phyloP scores from a whole-genome alignment of 345 rosid genomes.

The Cochlearia excelsa region DNA sequence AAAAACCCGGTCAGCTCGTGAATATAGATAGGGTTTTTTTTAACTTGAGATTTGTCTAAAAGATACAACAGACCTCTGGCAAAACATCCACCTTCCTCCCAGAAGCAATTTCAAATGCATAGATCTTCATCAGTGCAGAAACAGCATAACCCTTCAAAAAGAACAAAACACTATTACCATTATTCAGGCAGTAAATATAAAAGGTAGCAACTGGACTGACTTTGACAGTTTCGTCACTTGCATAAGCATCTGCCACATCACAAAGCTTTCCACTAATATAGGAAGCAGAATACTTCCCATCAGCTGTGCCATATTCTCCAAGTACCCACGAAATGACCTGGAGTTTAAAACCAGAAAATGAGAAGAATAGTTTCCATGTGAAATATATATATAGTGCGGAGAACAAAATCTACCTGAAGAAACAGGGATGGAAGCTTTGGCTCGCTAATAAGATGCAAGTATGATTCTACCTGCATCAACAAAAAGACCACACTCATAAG shows the following conservation, averaged over 20 bases:
- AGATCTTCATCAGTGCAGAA: constrained; percentile 87
- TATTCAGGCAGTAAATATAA: constrained; percentile 1
- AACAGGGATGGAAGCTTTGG: constrained; percentile 96
- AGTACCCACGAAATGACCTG: constrained; percentile 97
- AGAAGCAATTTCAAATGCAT: constrained; percentile 83
- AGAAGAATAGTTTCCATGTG: constrained; percentile 6
- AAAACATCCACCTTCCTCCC: constrained; percentile 80
- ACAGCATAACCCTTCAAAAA: constrained; percentile 81
- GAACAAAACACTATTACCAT: constrained; percentile 19
- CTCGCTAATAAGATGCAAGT: constrained; percentile 78
- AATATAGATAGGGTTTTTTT: constrained; percentile 4
- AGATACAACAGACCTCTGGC: constrained; percentile 68
- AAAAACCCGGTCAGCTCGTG: constrained; percentile 21
- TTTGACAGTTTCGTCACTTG: constrained; percentile 92
- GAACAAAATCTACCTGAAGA: constrained; percentile 61
- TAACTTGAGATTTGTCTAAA: constrained; percentile 1
- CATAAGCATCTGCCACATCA: constrained; percentile 93
- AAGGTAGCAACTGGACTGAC: constrained; percentile 30
- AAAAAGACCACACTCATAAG: constrained; percentile 19
- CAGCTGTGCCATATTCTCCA: constrained; percentile 94
- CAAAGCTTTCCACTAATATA: constrained; percentile 86
- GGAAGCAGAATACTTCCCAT: constrained; percentile 77
- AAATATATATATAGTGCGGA: background rate
- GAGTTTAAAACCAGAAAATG: constrained; percentile 31
- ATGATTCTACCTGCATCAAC: constrained; percentile 81